Base-by-base conservation (phyloP, 495 filamentous ascomycete genomes). In the Xylaria sp. region DNA sequence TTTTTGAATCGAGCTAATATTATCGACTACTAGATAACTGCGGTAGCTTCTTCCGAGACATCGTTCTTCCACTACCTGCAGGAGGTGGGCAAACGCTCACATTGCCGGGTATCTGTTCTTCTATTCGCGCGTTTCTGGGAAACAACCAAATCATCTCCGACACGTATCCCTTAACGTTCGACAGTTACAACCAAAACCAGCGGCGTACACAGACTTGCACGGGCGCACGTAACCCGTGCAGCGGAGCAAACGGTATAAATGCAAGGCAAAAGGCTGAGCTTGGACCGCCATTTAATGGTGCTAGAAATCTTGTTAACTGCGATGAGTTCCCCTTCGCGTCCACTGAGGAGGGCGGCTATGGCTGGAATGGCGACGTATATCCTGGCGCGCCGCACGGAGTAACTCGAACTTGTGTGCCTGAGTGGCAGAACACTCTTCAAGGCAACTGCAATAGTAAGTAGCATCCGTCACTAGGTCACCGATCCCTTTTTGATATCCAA, bases 281-380 rank as follows among this genome's bases (percentile, higher is more conserved):
- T 11, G 44, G 44, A 14, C 11, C 19, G 11, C 44, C 44, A 11
- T 46, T 46, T n/a, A 46, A n/a, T n/a, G 11, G 11, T 15, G 19
- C 44, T 11, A 46, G 11, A 11, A 46, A 46, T 46, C 44, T 46
- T n/a, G 44, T 46, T 11, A 46, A 46, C 19, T 46, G 44, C 44
- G 44, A 46, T n/a, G 44, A 46, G 44, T 46, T 46, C 44, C 44
- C 44, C 44, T 46, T 46, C 44, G 44, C 44, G 44, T 46, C 44
- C 5, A 15, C 11, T 11, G 44, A 46, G 44, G 44, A 46, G 44
- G 44, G 44, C 11, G 44, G 44, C 19, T 46, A 46, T n/a, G 44
- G 44, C 44, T 46, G 44, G 44, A n/a, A 14, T 46, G 11, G 11
- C 44, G 19, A 15, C 19, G 44, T 46, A n/a, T 46, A 15, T 46